Base-by-base conservation (phyloP, 2,329 filamentous ascomycete genomes). In the Exserohilum turcica region DNA sequence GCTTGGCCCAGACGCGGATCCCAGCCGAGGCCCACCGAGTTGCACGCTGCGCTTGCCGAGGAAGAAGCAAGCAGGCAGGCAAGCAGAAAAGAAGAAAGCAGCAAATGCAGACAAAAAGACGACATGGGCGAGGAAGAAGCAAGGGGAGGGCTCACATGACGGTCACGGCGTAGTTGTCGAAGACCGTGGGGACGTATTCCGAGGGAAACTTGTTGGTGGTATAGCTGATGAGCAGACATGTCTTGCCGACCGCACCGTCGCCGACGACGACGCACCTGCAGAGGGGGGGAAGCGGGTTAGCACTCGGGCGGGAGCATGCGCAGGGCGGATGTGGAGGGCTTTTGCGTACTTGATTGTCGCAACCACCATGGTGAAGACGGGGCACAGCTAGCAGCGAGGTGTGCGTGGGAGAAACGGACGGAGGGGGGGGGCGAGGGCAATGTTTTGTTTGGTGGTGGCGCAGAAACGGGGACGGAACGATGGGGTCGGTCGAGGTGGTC, bases 161-260 rank as follows among this genome's bases (percentile, higher is more conserved):
- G 64, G 94, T 99, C 76, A 99, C 94, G 53, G 94, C 94, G 84
- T 99, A 99, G 80, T 99, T 99, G 79, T 99, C 94, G 78, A 99
- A 99, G 61, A 99, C 94, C 27, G 94, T 99, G 46, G 94, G 94
- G 54, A 99, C 94, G 78, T 99, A 99, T 92, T 99, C 94, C 71
- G 92, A 97, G 31, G 94, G 94, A 78, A 99, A 99, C 73, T 97
- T 97, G 84, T 99, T 99, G 62, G 94, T 99, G 63, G 94, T 99
- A 80, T 99, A 99, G 76, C 91, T 96, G 81, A 99, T 99, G 74
- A 99, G 86, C 63, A 99, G 86, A 80, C 94, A 99, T 65, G 94
- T 99, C 84, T 99, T 99, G 77, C 94, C 94, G 67, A 99, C 94
- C 64, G 94, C 94, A 92, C 94, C 94, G 79, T 99, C 94, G 76